Percentiles rank a stretch among this genome's conserved stretches.
phyloP scores from a whole-genome alignment of 495 filamentous ascomycete genomes.

The Rusavskia elegans region DNA sequence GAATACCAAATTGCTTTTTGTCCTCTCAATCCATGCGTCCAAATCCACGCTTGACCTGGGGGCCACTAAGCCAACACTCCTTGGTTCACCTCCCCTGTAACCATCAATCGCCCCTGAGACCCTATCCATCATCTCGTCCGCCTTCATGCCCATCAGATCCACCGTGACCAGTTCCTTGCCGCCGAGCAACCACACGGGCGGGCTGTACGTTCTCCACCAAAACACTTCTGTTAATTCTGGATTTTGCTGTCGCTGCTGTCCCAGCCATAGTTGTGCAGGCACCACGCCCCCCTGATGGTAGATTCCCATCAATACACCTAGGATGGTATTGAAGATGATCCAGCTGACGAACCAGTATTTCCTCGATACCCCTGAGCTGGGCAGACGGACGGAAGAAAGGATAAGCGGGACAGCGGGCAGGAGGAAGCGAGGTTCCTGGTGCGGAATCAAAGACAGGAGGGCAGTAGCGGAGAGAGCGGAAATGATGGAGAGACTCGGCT shows the following conservation, averaged over 20 bases:
- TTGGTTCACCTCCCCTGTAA: constrained; percentile 3
- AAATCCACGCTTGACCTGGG: constrained; percentile 11
- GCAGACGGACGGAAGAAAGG: constrained; percentile 63
- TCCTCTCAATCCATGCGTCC: constrained; percentile 5
- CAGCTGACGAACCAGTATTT: constrained; percentile 50
- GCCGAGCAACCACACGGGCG: constrained; percentile 82
- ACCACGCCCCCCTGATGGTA: constrained; percentile 93
- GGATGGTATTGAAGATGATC: constrained; percentile 65
- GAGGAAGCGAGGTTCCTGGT: constrained; percentile 92
- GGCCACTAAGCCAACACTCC: constrained; percentile 8
- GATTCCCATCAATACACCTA: constrained; percentile 74
- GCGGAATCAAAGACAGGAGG: constrained; percentile 69
- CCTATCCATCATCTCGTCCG: constrained; percentile 39
- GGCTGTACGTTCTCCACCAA: constrained; percentile 98
- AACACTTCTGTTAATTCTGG: constrained; percentile 48
- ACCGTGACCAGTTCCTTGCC: constrained; percentile 54
- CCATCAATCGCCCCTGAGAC: constrained; percentile 37
- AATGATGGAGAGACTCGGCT: constrained; percentile 40
- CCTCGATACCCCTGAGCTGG: constrained; percentile 29
- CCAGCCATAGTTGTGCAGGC: constrained; percentile 49
- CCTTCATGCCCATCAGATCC: constrained; percentile 71
- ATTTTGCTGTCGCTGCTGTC: constrained; percentile 15
- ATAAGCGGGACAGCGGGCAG: constrained; percentile 80
- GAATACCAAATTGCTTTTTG: not conserved
- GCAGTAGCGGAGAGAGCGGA: constrained; percentile 71